Base-by-base conservation (phyloP, 2,329 filamentous ascomycete genomes). In the Paraphaeosphaeria sporulosa region DNA sequence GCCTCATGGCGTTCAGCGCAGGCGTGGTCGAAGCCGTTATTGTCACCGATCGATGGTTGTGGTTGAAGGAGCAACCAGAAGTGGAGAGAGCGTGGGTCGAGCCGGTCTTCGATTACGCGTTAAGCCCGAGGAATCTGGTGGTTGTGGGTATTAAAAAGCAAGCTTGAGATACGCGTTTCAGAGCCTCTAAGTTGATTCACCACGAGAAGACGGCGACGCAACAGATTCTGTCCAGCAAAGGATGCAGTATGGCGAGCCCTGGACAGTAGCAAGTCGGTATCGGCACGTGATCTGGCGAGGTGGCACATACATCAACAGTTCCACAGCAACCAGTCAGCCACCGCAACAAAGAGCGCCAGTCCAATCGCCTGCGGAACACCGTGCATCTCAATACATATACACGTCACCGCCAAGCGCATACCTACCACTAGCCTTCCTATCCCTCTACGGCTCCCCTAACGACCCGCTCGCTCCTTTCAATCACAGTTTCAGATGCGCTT, bases 1-100 rank as follows among this genome's bases (percentile, higher is more conserved):
- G 88, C 67, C 77, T 99, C 70, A 99, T 99, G 94, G 94, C 95
- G 0, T 97, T 97, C 71, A 96, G 93, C 76, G 94, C 94, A 2
- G 88, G 88, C 21, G 90, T 97, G 4, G 89, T 96, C 2, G 95
- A 99, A 81, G 92, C 93, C 34, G 82, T 96, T 60, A 94, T 99
- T 70, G 93, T 96, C 54, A 87, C 90, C 48, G 95, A 99, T 82
- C 86, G 95, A 48, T 99, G 93, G 91, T 81, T 91, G 63, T 99
- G 90, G 80, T 81, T 99, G 67, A 86, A 83, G 59, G 94, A 99
- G 80, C 91, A 96, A 68, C 71, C 80, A 52, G 86, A 90, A 44
- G 80, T 89, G 7, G 89, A 86, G 65, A 85, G 90, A 65, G 90
- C 89, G 61, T 99, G 95, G 95, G 94, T 97, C 5, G 93, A 98